Percentiles rank a stretch among this genome's conserved stretches.
These are phyloP conservation scores for Tricholoma bakamatsutake DNA, from an alignment of 768 basidiomycete genomes.

Conservation along the genomic window DNA sequence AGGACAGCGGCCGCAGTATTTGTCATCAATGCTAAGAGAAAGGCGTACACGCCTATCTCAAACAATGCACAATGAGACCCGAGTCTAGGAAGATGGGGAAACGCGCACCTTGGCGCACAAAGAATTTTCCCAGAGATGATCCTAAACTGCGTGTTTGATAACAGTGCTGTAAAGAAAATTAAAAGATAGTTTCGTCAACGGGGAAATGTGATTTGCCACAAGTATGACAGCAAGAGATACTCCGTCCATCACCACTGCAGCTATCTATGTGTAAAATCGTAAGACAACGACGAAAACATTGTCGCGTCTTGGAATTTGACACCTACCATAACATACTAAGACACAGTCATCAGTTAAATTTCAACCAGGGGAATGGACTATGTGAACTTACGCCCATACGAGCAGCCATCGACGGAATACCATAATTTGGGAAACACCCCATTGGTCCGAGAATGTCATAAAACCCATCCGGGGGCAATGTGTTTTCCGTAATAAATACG, in stretches of 20 bases:
- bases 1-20: constrained; percentile 23
- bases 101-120: constrained; percentile 30
- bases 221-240: constrained; percentile 31
- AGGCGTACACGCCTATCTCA: constrained; percentile 26
- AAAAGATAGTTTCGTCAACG: background rate
- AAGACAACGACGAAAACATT: background rate
- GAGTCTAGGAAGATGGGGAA: background rate
- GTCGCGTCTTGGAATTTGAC: background rate
- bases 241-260: constrained; percentile 31
- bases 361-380: background rate
- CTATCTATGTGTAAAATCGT: constrained; percentile 18
- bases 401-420: constrained; percentile 22
- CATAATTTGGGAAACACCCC: constrained; percentile 37
- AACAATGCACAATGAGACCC: background rate
- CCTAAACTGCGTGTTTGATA: constrained; percentile 21
- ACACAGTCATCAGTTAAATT: background rate
- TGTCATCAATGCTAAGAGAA: constrained; percentile 24
- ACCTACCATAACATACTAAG: constrained; percentile 18
- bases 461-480: constrained; percentile 15
- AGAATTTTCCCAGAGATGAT: constrained; percentile 28
- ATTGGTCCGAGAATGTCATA: constrained; percentile 22
- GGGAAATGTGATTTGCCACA: constrained; percentile 18
- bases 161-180: constrained; percentile 19
- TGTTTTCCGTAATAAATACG: constrained; percentile 28
- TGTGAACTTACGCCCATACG: constrained; percentile 28